phyloP scores from a whole-genome alignment of 2,329 filamentous ascomycete species.

The Penicillium sp. region DNA sequence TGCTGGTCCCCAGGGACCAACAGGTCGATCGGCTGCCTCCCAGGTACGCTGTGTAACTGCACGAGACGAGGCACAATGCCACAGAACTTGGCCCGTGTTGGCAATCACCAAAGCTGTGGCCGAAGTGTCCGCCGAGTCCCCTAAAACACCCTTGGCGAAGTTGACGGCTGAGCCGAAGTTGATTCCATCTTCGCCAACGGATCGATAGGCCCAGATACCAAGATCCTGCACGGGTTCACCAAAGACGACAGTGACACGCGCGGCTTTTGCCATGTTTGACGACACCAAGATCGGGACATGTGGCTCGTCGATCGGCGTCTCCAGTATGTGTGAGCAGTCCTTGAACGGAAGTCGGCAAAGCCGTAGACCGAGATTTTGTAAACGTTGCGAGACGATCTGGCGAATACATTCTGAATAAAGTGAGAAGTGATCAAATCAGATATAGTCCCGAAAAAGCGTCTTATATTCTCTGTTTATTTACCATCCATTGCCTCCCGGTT shows the following conservation, averaged over 20 bases:
- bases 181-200: constrained; percentile 59
- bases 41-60: constrained; percentile 57
- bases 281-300: constrained; percentile 66
- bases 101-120: constrained; percentile 57
- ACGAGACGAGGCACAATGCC: constrained; percentile 60
- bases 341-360: constrained; percentile 58
- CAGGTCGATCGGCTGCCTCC: constrained; percentile 55
- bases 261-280: constrained; percentile 48
- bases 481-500: constrained; percentile 70
- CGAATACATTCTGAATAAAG: constrained; percentile 48
- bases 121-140: constrained; percentile 1
- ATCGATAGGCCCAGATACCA: constrained; percentile 66
- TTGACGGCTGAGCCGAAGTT: constrained; percentile 64
- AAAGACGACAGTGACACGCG: constrained; percentile 66
- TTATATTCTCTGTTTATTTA: constrained; percentile 30
- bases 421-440: not conserved
- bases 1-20: constrained; percentile 54
- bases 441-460: too few species aligned
- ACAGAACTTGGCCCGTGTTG: constrained; percentile 71
- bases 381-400: constrained; percentile 55
- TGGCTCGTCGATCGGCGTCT: constrained; percentile 39
- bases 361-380: constrained; percentile 55
- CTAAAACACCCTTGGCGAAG: constrained; percentile 49
- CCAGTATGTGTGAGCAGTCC: constrained; percentile 17
- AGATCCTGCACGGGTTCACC: constrained; percentile 67